Percentiles rank a stretch among this genome's conserved stretches.
Evolutionary conservation across 2,329 filamentous ascomycete genomes (phyloP).

Genomic region (Colletotrichum cuscutae): DNA sequence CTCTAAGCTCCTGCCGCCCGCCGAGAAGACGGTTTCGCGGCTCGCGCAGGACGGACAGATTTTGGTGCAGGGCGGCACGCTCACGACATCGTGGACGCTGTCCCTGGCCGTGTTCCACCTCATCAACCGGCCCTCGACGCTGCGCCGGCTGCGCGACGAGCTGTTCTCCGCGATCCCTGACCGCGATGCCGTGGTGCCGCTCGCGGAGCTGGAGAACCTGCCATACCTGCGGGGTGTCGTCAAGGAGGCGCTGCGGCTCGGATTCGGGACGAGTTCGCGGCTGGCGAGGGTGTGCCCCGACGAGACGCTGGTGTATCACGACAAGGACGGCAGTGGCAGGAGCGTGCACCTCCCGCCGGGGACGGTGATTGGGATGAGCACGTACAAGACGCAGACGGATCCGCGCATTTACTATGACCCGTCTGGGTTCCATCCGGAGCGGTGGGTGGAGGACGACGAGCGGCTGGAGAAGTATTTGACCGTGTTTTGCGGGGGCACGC

Average conservation of each 20-base stretch:
- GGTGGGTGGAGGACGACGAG: slow-evolving; percentile 47
- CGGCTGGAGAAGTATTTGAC: slow-evolving; percentile 46
- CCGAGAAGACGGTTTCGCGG: slow-evolving; percentile 46
- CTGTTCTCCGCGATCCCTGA: slow-evolving; percentile 47
- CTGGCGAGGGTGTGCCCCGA: slow-evolving; percentile 59
- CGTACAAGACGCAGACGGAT: slow-evolving; percentile 48
- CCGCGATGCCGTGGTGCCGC: slow-evolving; percentile 39
- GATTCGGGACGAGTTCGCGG: slow-evolving; percentile 58
- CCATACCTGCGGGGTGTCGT: slow-evolving; percentile 62
- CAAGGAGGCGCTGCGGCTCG: slow-evolving; percentile 60
- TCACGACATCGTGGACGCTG: slow-evolving; percentile 51
- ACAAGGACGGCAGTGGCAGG: slow-evolving; percentile 38
- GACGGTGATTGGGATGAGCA: slow-evolving; percentile 51
- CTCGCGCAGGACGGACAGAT: slow-evolving; percentile 52
- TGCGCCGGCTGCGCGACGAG: slow-evolving; percentile 48
- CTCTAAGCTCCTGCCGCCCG: slow-evolving; percentile 43
- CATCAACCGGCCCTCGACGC: slow-evolving; percentile 42
- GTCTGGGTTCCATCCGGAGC: slow-evolving; percentile 46
- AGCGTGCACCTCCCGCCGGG: slow-evolving; percentile 45
- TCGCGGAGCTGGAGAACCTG: slow-evolving; percentile 46
- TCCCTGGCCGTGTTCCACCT: slow-evolving; percentile 49
- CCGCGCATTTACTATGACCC: slow-evolving; percentile 46
- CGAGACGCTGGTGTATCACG: slow-evolving; percentile 44
- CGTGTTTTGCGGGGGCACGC: slow-evolving; percentile 48
- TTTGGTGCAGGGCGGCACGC: slow-evolving; percentile 50